Conservation (phyloP, 148 eudicot genomes). For the Amaranthus hypochondriacus region DNA sequence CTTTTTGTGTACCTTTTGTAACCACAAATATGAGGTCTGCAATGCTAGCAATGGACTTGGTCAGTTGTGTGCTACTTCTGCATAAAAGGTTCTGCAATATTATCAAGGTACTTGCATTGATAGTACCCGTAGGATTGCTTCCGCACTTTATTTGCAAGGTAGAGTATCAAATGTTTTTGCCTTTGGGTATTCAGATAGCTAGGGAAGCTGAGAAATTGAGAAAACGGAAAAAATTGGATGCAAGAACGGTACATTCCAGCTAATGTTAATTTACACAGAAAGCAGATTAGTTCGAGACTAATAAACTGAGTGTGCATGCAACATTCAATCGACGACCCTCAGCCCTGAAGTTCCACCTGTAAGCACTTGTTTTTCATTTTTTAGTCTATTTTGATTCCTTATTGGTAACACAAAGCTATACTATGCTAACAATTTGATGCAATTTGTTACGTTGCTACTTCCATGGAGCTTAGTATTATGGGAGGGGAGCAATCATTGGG, state of each 20-base stretch:
- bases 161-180: conserved; percentile 66
- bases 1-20: conserved; percentile 91
- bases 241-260: conserved; percentile 41
- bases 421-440: not conserved
- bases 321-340: conserved; percentile 6
- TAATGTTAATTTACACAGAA: conserved; percentile 25
- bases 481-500: no score
- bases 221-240: conserved; percentile 37
- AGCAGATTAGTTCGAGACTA: conserved; percentile 19
- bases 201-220: conserved; percentile 76
- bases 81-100: conserved; percentile 5
- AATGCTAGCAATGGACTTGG: conserved; percentile 96
- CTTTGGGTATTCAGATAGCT: conserved; percentile 90
- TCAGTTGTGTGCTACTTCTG: conserved; percentile 22
- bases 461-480: no score
- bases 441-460: no score
- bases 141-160: conserved; percentile 80
- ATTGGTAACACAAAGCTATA: not conserved
- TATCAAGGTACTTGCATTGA: conserved; percentile 37
- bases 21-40: conserved; percentile 99
- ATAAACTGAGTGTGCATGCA: conserved; percentile 9
- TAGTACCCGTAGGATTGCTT: conserved; percentile 39
- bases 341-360: conserved; percentile 17
- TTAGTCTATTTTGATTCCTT: not conserved
- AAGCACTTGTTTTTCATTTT: conserved; percentile 3